Evolutionary conservation across 2,329 filamentous ascomycete species (phyloP), one percentile per base, ranked within the genome.

Genomic region (Pseudocercospora cruenta): DNA sequence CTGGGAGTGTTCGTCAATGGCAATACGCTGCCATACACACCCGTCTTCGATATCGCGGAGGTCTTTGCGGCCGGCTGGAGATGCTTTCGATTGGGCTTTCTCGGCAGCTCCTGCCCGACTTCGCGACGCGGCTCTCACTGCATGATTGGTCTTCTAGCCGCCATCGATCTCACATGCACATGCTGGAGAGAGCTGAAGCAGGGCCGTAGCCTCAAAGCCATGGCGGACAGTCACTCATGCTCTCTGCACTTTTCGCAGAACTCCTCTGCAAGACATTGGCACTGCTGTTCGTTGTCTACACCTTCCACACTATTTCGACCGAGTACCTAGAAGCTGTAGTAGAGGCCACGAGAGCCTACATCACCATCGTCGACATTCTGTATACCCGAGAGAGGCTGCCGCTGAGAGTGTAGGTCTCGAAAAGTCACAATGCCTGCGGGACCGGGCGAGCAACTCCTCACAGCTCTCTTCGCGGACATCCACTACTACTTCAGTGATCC

Each of bases 401-500:
- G 45, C 59, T 66, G 39, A 60, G 61, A 57, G 61, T 69, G 47
- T 70, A 63, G 14, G 43, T 7, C 19, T 24, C 47, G 51, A 22
- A 33, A 12, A 28, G 16, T 28, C 31, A 73, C 62, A 2, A 84
- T 84, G 82, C 82, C 82, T 71, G 81, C 80, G 53, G 77, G 78
- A 67, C 81, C 79, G 65, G 82, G 82, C 60, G 82, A 84, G 67
- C 80, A 80, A 61, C 78, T 81, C 24, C 72, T 84, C 49, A 74
- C 80, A 62, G 84, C 82, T 10, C 78, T 84, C 73, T 93, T 92
- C 74, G 90, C 87, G 69, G 91, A 94, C 74, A 77, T 93, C 62
- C 91, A 94, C 78, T 94, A 93, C 79, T 93, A 88, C 79, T 92
- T 93, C 79, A 85, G 86, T 26, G 85, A 88, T n/a, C 88, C 89